Percentiles rank a stretch among this genome's conserved stretches.
These are phyloP conservation scores for Perkinsela sp. DNA, from an alignment of 208 protist genomes.

Conservation along the genomic window DNA sequence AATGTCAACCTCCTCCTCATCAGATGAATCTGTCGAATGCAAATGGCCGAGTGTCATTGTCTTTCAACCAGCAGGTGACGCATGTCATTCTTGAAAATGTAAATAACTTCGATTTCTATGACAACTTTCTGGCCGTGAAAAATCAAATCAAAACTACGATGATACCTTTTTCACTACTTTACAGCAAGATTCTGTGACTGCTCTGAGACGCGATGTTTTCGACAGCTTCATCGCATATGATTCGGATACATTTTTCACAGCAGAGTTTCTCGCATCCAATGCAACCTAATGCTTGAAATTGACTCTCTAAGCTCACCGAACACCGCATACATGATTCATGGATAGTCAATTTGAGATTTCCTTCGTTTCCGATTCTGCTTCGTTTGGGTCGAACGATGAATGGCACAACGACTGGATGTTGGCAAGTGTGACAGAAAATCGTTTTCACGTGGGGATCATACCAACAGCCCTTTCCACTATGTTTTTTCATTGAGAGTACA, in stretches of 20 bases:
- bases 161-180: not conserved
- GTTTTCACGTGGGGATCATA: not conserved
- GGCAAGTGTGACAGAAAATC: not conserved
- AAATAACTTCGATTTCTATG: not conserved
- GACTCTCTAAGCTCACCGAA: not conserved
- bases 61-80: not conserved
- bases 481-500: not conserved
- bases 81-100: not conserved
- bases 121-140: too few relatives aligned
- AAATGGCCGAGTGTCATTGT: not conserved
- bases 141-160: not conserved
- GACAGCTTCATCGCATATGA: not conserved
- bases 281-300: not conserved
- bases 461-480: not conserved
- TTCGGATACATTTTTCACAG: not conserved
- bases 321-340: not conserved
- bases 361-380: not conserved
- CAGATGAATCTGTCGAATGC: too few relatives aligned
- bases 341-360: not conserved
- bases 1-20: not conserved
- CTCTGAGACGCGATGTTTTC: not conserved
- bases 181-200: not conserved
- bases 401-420: not conserved
- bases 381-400: not conserved
- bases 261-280: not conserved